A percentile compares a stretch with the other conserved stretches of the same genome.
Conservation (phyloP, 2,329 filamentous ascomycete genomes). For the Phyllachora maydis region DNA sequence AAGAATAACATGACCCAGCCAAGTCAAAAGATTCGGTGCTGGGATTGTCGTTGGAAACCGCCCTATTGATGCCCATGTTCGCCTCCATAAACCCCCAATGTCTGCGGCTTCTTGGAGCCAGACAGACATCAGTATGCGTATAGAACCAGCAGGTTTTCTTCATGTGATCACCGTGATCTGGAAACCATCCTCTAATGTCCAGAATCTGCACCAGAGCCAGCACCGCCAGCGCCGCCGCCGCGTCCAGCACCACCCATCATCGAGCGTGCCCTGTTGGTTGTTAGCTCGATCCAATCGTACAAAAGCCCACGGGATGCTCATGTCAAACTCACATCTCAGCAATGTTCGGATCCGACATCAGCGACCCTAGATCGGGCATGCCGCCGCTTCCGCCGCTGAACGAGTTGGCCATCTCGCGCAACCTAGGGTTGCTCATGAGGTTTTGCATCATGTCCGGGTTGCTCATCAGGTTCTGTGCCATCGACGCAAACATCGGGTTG, state of each 20-base stretch:
- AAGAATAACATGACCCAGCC: no score
- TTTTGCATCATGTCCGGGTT: slow-evolving; percentile 86
- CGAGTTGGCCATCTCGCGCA: slow-evolving; percentile 70
- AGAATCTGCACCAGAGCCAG: no score
- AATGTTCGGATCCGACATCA: slow-evolving; percentile 87
- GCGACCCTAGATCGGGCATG: slow-evolving; percentile 65
- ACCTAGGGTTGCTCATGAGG: slow-evolving; percentile 80
- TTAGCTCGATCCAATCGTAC: not conserved
- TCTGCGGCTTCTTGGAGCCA: no score
- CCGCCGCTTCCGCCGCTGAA: slow-evolving; percentile 53
- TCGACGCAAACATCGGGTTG: slow-evolving; percentile 95
- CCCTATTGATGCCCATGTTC: no score
- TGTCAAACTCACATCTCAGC: slow-evolving; percentile 74
- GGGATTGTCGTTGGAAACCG: no score
- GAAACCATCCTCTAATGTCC: no score
- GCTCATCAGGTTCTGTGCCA: slow-evolving; percentile 95
- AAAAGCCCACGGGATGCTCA: not conserved
- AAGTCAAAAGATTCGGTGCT: no score
- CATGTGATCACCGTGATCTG: no score
- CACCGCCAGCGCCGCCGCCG: slow-evolving; percentile 6
- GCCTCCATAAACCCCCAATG: no score
- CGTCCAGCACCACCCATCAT: slow-evolving; percentile 13
- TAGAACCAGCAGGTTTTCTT: no score
- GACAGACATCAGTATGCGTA: no score
- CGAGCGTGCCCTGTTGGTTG: slow-evolving; percentile 8